phyloP scores from a whole-genome alignment of 1,139 yeast genomes.

The Geotrichum citri-aurantii region DNA sequence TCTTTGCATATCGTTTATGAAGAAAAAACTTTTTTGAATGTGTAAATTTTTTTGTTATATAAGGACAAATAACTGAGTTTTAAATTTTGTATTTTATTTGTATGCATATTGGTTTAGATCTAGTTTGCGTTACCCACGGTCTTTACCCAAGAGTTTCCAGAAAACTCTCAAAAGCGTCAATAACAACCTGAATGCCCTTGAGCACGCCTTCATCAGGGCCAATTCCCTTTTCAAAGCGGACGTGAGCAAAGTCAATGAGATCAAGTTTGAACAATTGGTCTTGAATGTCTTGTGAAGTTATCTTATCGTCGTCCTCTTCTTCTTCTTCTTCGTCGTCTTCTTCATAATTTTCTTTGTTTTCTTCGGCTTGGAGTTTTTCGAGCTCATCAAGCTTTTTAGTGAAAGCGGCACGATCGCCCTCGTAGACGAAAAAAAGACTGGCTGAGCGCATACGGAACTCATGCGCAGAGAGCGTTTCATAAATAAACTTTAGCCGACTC shows the following conservation, averaged over 20 bases:
- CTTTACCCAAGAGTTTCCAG: too few species aligned
- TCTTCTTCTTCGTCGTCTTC: slow-evolving; percentile 29
- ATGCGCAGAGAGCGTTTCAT: slow-evolving; percentile 54
- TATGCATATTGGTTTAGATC: too few species aligned
- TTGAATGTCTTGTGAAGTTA: slow-evolving; percentile 23
- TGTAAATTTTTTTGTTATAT: too few species aligned
- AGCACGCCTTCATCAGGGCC: slow-evolving; percentile 71
- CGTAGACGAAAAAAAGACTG: slow-evolving; percentile 69
- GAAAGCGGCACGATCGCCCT: slow-evolving; percentile 48
- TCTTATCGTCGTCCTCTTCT: slow-evolving; percentile 30
- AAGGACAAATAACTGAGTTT: too few species aligned
- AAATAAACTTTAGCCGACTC: slow-evolving; percentile 56
- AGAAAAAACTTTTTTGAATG: too few species aligned
- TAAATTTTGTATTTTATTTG: too few species aligned
- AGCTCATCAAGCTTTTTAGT: slow-evolving; percentile 28
- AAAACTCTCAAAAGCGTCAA: slow-evolving; percentile 32
- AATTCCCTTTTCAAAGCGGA: slow-evolving; percentile 53
- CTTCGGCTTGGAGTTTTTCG: slow-evolving; percentile 31
- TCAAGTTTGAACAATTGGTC: slow-evolving; percentile 48
- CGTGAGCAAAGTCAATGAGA: slow-evolving; percentile 88
- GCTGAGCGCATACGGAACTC: slow-evolving; percentile 70
- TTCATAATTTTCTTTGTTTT: too few species aligned
- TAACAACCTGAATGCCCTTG: slow-evolving; percentile 58
- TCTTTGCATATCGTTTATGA: too few species aligned
- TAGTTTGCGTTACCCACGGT: too few species aligned